Evolutionary conservation across 176 grass and related monocot genomes (phyloP).

Genomic region (Oryza punctata): DNA sequence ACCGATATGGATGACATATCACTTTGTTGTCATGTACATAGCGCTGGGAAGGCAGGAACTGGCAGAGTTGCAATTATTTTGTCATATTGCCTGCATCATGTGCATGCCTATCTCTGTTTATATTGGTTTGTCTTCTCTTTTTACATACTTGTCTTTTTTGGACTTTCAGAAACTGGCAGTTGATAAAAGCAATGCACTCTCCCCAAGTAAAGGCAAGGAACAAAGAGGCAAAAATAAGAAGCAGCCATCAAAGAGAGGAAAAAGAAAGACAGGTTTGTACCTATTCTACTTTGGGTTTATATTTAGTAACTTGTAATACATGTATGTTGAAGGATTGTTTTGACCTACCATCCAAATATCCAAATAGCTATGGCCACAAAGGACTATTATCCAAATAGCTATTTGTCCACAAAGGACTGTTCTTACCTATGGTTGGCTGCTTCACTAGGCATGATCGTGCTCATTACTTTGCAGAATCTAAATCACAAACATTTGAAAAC

Average conservation of each 20-base stretch:
- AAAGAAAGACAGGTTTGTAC: constrained; percentile 57
- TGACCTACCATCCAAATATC: neutral
- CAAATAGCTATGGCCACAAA: constrained; percentile 28
- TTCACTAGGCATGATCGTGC: neutral
- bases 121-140: constrained; percentile 1
- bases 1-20: constrained; percentile 2
- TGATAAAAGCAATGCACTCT: constrained; percentile 30
- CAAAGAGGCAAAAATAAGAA: constrained; percentile 46
- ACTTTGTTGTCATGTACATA: constrained; percentile 4
- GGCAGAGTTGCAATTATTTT: neutral
- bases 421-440: constrained; percentile 10
- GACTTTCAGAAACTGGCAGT: constrained; percentile 39
- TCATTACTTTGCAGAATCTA: neutral
- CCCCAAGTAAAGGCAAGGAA: constrained; percentile 41
- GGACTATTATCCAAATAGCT: constrained; percentile 18
- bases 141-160: constrained; percentile 26
- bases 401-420: constrained; percentile 25
- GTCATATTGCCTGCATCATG: neutral
- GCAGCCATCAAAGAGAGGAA: constrained; percentile 38
- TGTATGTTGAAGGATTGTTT: neutral
- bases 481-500: neutral
- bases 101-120: constrained; percentile 8
- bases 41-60: neutral
- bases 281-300: constrained; percentile 23
- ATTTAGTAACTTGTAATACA: constrained; percentile 35